These are phyloP conservation scores for Boletus eberwhitei DNA, from an alignment of 768 basidiomycete species.

Conservation along the genomic window DNA sequence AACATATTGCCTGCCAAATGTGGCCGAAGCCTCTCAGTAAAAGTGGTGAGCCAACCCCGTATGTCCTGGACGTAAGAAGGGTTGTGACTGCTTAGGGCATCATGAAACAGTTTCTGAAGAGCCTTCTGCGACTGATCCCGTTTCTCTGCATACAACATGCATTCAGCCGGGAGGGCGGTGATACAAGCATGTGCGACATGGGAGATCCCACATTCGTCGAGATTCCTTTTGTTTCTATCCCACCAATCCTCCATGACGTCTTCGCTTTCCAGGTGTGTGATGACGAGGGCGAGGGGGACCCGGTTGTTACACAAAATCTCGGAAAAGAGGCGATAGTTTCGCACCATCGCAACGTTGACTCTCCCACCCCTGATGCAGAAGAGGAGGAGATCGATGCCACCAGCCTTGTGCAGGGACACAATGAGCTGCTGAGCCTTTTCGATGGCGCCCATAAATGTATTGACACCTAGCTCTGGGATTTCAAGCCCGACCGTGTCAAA, in stretches of 20 bases:
- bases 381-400: conserved; percentile 2
- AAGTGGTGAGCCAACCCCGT: not conserved
- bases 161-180: not conserved
- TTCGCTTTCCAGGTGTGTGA: not conserved
- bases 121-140: not conserved
- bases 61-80: not conserved
- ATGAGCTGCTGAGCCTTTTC: conserved; percentile 7
- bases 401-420: not conserved
- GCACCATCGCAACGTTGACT: not conserved
- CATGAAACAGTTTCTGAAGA: not conserved
- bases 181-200: not conserved
- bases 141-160: not conserved
- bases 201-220: not conserved
- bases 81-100: not conserved
- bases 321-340: not conserved
- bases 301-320: not conserved
- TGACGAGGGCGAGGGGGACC: not conserved
- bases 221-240: not conserved
- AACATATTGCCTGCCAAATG: not conserved
- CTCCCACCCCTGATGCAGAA: not conserved
- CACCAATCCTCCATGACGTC: not conserved
- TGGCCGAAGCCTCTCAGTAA: not conserved
- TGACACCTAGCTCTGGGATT: not conserved
- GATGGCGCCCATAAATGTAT: not conserved
- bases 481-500: too few relatives aligned